Conservation (phyloP, 1,284 basidiomycete genomes). For the Ganoderma meredithae region DNA sequence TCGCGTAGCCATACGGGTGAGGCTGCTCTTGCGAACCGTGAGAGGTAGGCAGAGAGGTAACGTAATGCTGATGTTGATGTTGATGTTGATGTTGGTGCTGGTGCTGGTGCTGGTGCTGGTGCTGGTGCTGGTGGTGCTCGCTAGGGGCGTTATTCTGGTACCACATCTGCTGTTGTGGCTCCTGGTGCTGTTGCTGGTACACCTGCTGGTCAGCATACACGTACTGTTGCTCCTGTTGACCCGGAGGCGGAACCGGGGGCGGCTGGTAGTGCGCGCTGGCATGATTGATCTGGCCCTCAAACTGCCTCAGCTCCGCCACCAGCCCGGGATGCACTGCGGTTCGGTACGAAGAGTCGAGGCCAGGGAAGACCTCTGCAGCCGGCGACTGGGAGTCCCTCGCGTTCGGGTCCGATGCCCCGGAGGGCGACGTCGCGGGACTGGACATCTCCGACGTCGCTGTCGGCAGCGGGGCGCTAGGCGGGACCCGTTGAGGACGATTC, state of each 20-base stretch:
- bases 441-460: conserved; percentile 12
- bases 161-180: conserved; percentile 3
- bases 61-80: conserved; percentile 22
- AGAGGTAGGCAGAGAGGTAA: not conserved
- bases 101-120: conserved; percentile 9
- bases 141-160: not conserved
- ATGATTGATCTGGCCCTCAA: conserved; percentile 58
- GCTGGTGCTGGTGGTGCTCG: conserved; percentile 6
- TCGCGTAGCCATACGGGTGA: conserved; percentile 10
- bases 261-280: conserved; percentile 28
- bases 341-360: conserved; percentile 38
- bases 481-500: conserved; percentile 32
- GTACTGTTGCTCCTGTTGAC: conserved; percentile 9
- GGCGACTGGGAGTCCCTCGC: conserved; percentile 23
- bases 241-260: not conserved
- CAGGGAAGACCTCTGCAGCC: conserved; percentile 34
- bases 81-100: conserved; percentile 10
- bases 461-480: conserved; percentile 33
- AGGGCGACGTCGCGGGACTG: not conserved
- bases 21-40: conserved; percentile 13
- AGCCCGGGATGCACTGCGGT: conserved; percentile 61
- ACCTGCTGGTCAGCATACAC: conserved; percentile 8
- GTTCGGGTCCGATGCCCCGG: conserved; percentile 11
- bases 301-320: conserved; percentile 62
- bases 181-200: conserved; percentile 2